These are phyloP conservation scores for Globisporangium rhizosaccharum DNA, from an alignment of 352 stramenopile species.

Conservation along the genomic window DNA sequence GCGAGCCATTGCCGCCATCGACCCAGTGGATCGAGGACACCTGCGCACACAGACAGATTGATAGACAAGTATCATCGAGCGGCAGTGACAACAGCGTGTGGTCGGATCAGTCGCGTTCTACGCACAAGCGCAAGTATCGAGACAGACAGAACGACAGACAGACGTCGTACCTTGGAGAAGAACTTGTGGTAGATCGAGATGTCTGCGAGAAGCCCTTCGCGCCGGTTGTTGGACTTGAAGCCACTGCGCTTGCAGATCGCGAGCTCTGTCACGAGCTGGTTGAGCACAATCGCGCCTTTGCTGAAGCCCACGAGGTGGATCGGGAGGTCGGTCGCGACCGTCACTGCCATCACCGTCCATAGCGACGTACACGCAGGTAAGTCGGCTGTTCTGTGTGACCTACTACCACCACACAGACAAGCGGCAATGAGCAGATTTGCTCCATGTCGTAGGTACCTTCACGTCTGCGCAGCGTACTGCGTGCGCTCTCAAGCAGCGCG, in stretches of 20 bases:
- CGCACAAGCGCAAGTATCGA: no score
- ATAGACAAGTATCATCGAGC: neutral
- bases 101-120: no score
- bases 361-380: neutral
- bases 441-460: neutral
- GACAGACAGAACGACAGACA: no score
- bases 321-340: conserved; percentile 37
- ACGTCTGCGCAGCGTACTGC: conserved; percentile 7
- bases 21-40: conserved; percentile 62
- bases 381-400: neutral
- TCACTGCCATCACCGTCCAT: conserved; percentile 14
- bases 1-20: conserved; percentile 52
- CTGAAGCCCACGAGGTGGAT: conserved; percentile 67
- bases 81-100: neutral
- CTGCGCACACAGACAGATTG: conserved; percentile 15
- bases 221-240: conserved; percentile 14
- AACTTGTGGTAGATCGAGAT: conserved; percentile 18
- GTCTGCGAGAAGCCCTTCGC: conserved; percentile 7
- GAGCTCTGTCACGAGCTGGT: conserved; percentile 65
- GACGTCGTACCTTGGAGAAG: conserved; percentile 24
- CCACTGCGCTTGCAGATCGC: conserved; percentile 21
- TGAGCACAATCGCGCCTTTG: conserved; percentile 61
- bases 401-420: neutral
- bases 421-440: no score
- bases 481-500: conserved; percentile 33